Percentiles rank a stretch among this genome's conserved stretches.
Conservation (phyloP, 305 asterid species). For the Fraxinus xanthoxyloides region DNA sequence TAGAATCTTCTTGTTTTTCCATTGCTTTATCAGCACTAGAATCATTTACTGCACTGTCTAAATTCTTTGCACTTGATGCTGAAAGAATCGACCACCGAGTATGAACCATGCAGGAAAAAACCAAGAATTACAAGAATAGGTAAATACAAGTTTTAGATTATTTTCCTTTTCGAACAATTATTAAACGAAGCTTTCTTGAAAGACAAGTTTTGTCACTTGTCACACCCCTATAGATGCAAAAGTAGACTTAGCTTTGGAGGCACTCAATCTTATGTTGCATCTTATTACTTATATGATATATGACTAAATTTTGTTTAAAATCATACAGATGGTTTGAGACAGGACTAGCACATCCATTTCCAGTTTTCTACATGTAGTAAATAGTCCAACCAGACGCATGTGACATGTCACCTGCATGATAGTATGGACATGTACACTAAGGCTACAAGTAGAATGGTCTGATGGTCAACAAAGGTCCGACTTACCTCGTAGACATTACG, state of each 20-base stretch:
- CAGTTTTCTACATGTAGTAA: not conserved
- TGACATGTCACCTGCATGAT: not conserved
- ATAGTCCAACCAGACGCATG: not conserved
- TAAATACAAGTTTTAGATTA: no score
- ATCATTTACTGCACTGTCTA: conserved; percentile 27
- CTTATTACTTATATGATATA: not conserved
- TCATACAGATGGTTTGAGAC: not conserved
- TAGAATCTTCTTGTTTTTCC: conserved; percentile 38
- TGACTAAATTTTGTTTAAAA: not conserved
- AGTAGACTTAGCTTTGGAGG: not conserved
- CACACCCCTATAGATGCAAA: not conserved
- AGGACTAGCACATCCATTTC: not conserved
- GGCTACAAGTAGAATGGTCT: not conserved
- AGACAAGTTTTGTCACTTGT: not conserved
- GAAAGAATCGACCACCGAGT: conserved; percentile 16
- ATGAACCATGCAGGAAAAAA: not conserved
- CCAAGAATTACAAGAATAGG: not conserved
- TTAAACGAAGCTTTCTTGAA: not conserved
- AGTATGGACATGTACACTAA: not conserved
- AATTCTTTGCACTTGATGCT: conserved; percentile 43
- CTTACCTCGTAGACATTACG: no score
- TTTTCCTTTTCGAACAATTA: not conserved
- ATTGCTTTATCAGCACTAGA: conserved; percentile 31
- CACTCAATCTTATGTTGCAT: not conserved
- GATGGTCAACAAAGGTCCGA: no score